Evolutionary conservation across 345 rosid genomes (phyloP), one percentile per base, ranked within the genome.

Genomic region (Brassica cretica): DNA sequence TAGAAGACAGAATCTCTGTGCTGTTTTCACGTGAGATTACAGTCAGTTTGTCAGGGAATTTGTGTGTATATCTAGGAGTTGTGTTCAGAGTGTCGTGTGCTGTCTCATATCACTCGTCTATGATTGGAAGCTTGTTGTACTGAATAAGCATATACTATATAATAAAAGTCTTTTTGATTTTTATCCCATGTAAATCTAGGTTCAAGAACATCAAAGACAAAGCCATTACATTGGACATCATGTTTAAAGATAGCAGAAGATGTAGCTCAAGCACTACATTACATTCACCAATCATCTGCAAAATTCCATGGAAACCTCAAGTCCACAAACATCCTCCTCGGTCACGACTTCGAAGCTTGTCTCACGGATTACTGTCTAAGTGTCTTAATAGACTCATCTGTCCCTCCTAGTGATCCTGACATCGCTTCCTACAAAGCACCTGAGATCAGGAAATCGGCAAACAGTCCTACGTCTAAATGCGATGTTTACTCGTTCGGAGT

Each of bases 241-340:
- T 92, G 97, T 83, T 86, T 94, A 63, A 94, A 94, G 79, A 92
- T 94, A 84, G 95, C 97, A 18, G 98, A 92, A 79, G 98, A 92
- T 81, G 95, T 92, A 61, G 95, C 92, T 11, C 91, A 86, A 76
- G 97, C 90, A 16, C 89, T 92, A 32, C 81, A 89, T 15, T 89
- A 89, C 85, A 85, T 92, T 51, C 98, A 94, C 83, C 91, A 91
- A 76, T 82, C 87, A 60, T 82, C 93, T 6, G 83, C 86, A 59
- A 83, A 87, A 5, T 84, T 88, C 72, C 97, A 91, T 27, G 98
- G 97, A 73, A 92, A 94, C 84, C 73, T 94, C 58, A 94, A 92
- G 78, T 88, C 98, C 33, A 80, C 95, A 56, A 91, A 94, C 65
- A 85, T 94, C 62, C 90, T 94, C 70, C 95, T 94, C 1, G 97